phyloP scores from a whole-genome alignment of 495 filamentous ascomycete species.

The Evansstolkia leycettana region DNA sequence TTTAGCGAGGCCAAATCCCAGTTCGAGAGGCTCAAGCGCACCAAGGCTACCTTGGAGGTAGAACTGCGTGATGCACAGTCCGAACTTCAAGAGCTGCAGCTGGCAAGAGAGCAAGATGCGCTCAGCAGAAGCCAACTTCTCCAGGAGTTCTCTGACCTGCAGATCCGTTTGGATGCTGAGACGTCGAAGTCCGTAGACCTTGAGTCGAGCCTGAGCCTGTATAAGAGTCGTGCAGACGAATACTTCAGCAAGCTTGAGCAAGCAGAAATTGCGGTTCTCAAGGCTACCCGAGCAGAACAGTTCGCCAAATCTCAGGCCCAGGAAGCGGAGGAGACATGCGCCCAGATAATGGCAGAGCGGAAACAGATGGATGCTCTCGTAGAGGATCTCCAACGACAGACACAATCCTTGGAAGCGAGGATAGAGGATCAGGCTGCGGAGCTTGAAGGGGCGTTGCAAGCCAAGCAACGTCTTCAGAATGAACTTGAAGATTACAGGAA shows the following conservation, averaged over 20 bases:
- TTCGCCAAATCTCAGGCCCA: conserved; percentile 80
- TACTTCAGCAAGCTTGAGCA: conserved; percentile 98
- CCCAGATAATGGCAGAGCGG: conserved; percentile 81
- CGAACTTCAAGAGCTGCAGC: conserved; percentile 68
- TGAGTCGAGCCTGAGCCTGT: conserved; percentile 69
- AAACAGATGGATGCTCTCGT: conserved; percentile 80
- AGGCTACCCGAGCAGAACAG: conserved; percentile 82
- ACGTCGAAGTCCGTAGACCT: conserved; percentile 75
- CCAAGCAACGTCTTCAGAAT: conserved; percentile 91
- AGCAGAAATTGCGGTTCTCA: conserved; percentile 89
- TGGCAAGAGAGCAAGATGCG: conserved; percentile 71
- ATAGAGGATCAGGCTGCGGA: conserved; percentile 89
- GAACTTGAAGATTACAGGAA: conserved; percentile 96
- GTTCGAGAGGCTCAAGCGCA: conserved; percentile 74
- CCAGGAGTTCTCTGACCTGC: conserved; percentile 85
- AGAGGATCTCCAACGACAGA: conserved; percentile 82
- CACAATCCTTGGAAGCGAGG: conserved; percentile 78
- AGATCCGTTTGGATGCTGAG: conserved; percentile 86
- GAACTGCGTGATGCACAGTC: conserved; percentile 76
- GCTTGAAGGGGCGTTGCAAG: conserved; percentile 71
- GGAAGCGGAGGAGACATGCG: conserved; percentile 85
- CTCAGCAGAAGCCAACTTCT: conserved; percentile 76
- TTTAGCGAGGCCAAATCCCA: conserved; percentile 74
- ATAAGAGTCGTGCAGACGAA: conserved; percentile 89
- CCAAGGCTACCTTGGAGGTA: conserved; percentile 67